Evolutionary conservation across 2,329 filamentous ascomycete species (phyloP), one percentile per base, ranked within the genome.

Genomic region (Fusarium sp.): DNA sequence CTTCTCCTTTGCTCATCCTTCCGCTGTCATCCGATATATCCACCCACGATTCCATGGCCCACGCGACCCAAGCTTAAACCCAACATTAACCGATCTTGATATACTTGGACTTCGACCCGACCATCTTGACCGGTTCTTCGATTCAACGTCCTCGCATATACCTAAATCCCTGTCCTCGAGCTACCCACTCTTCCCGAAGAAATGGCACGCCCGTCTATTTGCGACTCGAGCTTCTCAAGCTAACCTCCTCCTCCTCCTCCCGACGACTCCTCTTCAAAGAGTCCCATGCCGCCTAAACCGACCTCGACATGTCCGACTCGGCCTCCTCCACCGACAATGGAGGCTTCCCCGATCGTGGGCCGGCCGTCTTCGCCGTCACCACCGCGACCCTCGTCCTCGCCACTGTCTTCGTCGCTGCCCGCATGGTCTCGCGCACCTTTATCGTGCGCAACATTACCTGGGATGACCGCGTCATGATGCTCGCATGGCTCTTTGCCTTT

Each of bases 391-490:
- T 95, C 70, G 87, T 88, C 24, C 81, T 95, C 61, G 91, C 93
- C 60, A 92, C 92, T 42, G 78, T 93, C 63, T 96, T 97, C 79
- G 93, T 98, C 75, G 86, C 87, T 46, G 88, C 93, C 38, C 91
- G 95, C 63, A 86, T 97, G 74, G 83, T 94, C 46, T 94, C 93
- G 69, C 89, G 95, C 31, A 86, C 89, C 58, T 90, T 88, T 55
- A 92, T 98, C 58, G 92, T 98, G 64, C 90, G 89, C 75, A 91
- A 88, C 63, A 83, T 94, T 60, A 91, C 88, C 64, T 89, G 89
- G 85, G 94, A 97, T 82, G 95, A 98, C 85, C 93, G 92, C 82
- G 89, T 93, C 76, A 96, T 98, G 81, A 82, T 94, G 12, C 74
- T 93, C 44, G 94, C 95, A 64, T 98, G 94, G 95, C 75, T 90